These are phyloP conservation scores for Funneliformis geosporum DNA, from an alignment of 192 early-diverging fungal genomes.

Conservation along the genomic window DNA sequence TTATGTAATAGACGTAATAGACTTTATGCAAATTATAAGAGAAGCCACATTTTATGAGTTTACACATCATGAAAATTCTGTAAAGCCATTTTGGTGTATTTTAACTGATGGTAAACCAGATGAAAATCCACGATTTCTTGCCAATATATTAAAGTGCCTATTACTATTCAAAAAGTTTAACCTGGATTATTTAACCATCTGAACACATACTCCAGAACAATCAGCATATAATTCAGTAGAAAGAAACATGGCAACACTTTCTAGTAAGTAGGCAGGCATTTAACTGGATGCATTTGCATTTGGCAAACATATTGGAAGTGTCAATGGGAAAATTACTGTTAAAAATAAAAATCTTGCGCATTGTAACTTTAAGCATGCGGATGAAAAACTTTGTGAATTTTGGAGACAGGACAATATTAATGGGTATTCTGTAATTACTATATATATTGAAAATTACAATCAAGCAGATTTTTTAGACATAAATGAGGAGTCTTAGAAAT, in stretches of 20 bases:
- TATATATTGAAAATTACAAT: neutral
- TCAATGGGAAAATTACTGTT: neutral
- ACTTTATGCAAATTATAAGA: neutral
- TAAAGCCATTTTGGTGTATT: neutral
- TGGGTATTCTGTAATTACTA: neutral
- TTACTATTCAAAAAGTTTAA: neutral
- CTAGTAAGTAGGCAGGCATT: neutral
- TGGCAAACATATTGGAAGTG: neutral
- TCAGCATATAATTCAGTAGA: neutral
- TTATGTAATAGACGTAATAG: neutral
- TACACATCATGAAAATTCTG: too few species aligned
- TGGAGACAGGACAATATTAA: neutral
- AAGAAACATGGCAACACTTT: neutral
- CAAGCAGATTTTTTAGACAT: neutral
- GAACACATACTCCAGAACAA: conserved; percentile 3
- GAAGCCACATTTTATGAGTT: neutral
- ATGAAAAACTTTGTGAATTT: conserved; percentile 1
- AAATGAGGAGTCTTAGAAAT: too few species aligned
- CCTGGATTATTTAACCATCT: conserved; percentile 2
- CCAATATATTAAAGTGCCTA: neutral
- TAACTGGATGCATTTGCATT: neutral
- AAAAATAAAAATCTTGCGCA: neutral
- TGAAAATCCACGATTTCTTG: conserved; percentile 7
- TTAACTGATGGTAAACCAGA: neutral
- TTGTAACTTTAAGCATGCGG: neutral